These are phyloP conservation scores for Trichoderma arundinaceum DNA, from an alignment of 2,329 filamentous ascomycete species.

Conservation along the genomic window DNA sequence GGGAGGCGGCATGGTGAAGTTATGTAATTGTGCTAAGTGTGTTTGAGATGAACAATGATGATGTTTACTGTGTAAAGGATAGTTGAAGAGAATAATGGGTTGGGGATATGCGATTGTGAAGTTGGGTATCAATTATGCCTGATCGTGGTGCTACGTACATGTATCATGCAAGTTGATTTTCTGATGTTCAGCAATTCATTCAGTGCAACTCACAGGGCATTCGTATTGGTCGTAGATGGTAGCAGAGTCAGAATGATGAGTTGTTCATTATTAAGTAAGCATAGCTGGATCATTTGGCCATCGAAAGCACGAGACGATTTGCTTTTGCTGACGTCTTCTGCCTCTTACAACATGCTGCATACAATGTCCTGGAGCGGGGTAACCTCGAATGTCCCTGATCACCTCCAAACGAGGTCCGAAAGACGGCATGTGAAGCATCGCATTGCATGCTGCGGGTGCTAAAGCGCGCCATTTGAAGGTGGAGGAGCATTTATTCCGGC, in stretches of 20 bases:
- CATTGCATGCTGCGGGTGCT: too few relatives aligned
- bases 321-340: too few relatives aligned
- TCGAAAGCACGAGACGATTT: too few relatives aligned
- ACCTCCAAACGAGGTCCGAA: too few relatives aligned
- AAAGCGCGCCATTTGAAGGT: too few relatives aligned
- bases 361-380: too few relatives aligned
- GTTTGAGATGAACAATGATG: not conserved
- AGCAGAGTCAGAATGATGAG: not conserved
- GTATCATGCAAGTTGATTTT: not conserved
- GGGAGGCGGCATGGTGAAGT: constrained; percentile 9
- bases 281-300: too few relatives aligned
- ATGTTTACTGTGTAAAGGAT: not conserved
- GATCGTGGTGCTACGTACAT: not conserved
- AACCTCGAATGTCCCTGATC: too few relatives aligned
- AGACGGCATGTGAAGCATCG: too few relatives aligned
- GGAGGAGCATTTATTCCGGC: too few relatives aligned
- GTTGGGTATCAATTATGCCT: constrained; percentile 22
- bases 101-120: not conserved
- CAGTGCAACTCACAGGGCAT: not conserved
- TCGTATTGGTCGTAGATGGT: not conserved
- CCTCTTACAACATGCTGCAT: too few relatives aligned
- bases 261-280: too few relatives aligned
- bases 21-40: not conserved
- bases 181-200: not conserved
- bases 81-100: not conserved